phyloP scores from a whole-genome alignment of 1,284 basidiomycete genomes.

The Cutaneotrichosporon curvatum region DNA sequence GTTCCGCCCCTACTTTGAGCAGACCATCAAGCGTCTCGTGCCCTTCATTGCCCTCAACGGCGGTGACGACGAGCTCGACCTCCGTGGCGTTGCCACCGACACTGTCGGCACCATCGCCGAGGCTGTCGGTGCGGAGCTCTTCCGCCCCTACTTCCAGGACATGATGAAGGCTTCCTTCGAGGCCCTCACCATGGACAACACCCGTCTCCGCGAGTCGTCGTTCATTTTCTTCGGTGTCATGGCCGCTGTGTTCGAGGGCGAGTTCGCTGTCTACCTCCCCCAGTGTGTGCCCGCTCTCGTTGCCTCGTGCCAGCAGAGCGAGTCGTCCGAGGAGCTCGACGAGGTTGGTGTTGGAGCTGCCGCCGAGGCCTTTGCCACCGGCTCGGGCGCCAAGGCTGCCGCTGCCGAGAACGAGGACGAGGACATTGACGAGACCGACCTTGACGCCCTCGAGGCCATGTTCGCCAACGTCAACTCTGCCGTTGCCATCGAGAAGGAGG shows the following conservation, averaged over 20 bases:
- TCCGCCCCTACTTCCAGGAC: conserved; percentile 90
- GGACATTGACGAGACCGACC: conserved; percentile 68
- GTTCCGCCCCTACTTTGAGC: conserved; percentile 92
- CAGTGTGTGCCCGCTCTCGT: conserved; percentile 82
- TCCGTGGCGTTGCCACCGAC: conserved; percentile 97
- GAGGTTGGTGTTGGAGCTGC: conserved; percentile 47
- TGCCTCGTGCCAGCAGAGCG: conserved; percentile 70
- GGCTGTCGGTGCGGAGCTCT: conserved; percentile 87
- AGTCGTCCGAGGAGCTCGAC: conserved; percentile 57
- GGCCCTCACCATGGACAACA: conserved; percentile 75
- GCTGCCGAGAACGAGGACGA: conserved; percentile 48
- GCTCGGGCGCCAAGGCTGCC: conserved; percentile 50
- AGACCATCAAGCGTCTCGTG: conserved; percentile 81
- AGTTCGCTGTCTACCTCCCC: conserved; percentile 82
- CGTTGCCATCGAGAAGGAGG: conserved; percentile 98
- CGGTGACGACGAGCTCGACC: conserved; percentile 69
- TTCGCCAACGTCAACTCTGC: conserved; percentile 76
- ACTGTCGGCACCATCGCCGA: conserved; percentile 97
- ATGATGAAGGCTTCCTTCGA: conserved; percentile 95
- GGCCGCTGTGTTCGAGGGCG: conserved; percentile 90
- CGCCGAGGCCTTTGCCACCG: conserved; percentile 57
- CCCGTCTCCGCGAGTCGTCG: conserved; percentile 86
- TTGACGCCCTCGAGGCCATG: conserved; percentile 67
- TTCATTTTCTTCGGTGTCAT: conserved; percentile 99
- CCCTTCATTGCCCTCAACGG: conserved; percentile 72